Evolutionary conservation across 257 asterid genomes (phyloP), one percentile per base, ranked within the genome.

Genomic region (Nemophila menziesii): DNA sequence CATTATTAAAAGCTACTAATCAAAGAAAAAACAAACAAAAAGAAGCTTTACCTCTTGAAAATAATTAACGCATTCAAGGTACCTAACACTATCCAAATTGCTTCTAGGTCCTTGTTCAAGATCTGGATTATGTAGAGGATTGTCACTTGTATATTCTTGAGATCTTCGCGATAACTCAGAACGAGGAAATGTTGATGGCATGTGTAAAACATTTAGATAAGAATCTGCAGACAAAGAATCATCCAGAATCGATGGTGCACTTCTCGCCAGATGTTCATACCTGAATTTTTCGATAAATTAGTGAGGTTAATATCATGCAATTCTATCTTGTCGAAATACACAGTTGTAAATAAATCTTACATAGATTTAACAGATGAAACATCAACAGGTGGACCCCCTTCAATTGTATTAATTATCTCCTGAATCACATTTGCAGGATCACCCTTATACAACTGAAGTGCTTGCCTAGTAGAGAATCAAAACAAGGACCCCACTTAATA

Each of bases 141-240:
- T 71, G 57, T 78, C 80, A 59, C 69, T 65, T 17, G 78, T 59
- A 39, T 85, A 70, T 67, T 64, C 86, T 43, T 59, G 84, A 49
- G 60, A 73, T 69, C 75, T 72, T 60, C 93, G 74, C 57, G 89
- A 84, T 74, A 92, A 72, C 74, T 84, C 98, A 46, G 95, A 78
- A 43, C 98, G 95, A 8, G 98, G 95, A 68, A 72, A 80, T 22
- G 92, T 76, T 42, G 95, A 78, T 60, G 98, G 98, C 92, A 89
- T 81, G 90, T 84, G 75, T 54, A 89, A 48, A 50, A 89, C 82
- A 57, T 80, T 84, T 64, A 89, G 95, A 71, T 89, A 89, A 63
- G 98, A 89, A 69, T 89, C 98, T 40, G 98, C 95, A 60, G 98
- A 89, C 49, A 89, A 92, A 55, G 98, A 93, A 71, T 89, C 95